phyloP scores from a whole-genome alignment of 1,284 basidiomycete genomes.

The Paramarasmius palmivorus region DNA sequence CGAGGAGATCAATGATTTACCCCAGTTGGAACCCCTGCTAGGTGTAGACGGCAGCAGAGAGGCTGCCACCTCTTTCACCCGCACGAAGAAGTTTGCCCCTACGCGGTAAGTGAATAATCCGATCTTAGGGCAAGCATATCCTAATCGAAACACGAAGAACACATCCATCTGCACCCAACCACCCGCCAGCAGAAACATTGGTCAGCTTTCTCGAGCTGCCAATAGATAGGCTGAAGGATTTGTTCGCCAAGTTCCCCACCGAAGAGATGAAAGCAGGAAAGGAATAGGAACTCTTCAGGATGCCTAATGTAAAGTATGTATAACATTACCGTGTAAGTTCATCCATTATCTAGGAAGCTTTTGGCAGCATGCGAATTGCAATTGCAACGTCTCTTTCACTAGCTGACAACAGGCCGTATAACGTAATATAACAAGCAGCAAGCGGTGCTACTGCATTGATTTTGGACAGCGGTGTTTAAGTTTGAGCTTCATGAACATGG shows the following conservation, averaged over 20 bases:
- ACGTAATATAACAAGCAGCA: no score
- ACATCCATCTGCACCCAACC: slow-evolving; percentile 53
- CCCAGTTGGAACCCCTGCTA: slow-evolving; percentile 48
- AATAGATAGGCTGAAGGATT: slow-evolving; percentile 61
- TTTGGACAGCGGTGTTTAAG: no score
- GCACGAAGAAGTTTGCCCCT: slow-evolving; percentile 66
- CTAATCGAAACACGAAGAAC: no score
- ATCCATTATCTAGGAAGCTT: no score
- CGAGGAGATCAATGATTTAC: slow-evolving; percentile 59
- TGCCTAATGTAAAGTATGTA: no score
- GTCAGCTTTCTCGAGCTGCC: slow-evolving; percentile 56
- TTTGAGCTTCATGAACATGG: no score
- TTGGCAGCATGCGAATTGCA: no score
- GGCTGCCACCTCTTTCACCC: slow-evolving; percentile 49
- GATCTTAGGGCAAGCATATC: no score
- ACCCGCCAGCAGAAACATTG: slow-evolving; percentile 64
- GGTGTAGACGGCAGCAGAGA: slow-evolving; percentile 39
- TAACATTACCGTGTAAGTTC: no score
- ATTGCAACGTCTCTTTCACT: no score
- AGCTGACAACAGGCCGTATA: no score
- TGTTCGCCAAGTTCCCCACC: slow-evolving; percentile 57
- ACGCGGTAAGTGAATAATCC: slow-evolving; percentile 44
- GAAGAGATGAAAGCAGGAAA: slow-evolving; percentile 47
- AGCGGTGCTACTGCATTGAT: no score
- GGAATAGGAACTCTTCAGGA: background rate